Base-by-base conservation (phyloP, 2,329 filamentous ascomycete genomes). In the Alternaria hordeiaustralica region DNA sequence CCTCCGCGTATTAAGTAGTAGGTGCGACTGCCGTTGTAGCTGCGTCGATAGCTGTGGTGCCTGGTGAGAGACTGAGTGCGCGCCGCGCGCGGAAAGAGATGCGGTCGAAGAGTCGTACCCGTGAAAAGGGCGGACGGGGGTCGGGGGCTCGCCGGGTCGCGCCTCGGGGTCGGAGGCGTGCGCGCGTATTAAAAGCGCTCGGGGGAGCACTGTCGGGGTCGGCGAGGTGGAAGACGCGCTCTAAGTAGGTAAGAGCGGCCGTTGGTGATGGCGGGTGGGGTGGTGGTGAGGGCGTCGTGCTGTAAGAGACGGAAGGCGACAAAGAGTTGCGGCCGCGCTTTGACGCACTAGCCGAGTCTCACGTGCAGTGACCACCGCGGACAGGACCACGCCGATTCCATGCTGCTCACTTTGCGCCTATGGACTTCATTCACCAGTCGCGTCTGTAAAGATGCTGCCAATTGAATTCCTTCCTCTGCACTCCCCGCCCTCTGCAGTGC, bases 41-140 rank as follows among this genome's bases (percentile, higher is more conserved):
- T 66, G 61, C 62, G 55, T 66, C 62, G 70, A 57, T 43, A 63
- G 64, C 12, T 56, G 36, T 55, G 53, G 49, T 60, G 66, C 51
- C 45, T 65, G 65, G 45, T 36, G 28, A 50, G 62, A 67, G 60
- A 59, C 56, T 53, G 64, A 50, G 71, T 75, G 76, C 76, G 77
- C 77, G 67, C 69, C 67, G 68, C 71, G 76, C 75, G 78, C 72
- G 71, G 69, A 55, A 71, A 64, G 70, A 64, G 73, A 71, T 77
- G 72, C 54, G 58, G 74, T 69, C 60, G 72, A 72, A 70, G 67
- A 68, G 74, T 67, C 64, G 64, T 58, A 58, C 63, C 71, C 55
- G 67, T 50, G 69, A 69, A 74, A 71, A 78, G 75, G 65, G 70
- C 71, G 73, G 69, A 69, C 67, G 65, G 73, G 62, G 64, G 61